A percentile compares a stretch with the other conserved stretches of the same genome.
phyloP scores from a whole-genome alignment of 257 asterid genomes.

The Voacanga thouarsii region DNA sequence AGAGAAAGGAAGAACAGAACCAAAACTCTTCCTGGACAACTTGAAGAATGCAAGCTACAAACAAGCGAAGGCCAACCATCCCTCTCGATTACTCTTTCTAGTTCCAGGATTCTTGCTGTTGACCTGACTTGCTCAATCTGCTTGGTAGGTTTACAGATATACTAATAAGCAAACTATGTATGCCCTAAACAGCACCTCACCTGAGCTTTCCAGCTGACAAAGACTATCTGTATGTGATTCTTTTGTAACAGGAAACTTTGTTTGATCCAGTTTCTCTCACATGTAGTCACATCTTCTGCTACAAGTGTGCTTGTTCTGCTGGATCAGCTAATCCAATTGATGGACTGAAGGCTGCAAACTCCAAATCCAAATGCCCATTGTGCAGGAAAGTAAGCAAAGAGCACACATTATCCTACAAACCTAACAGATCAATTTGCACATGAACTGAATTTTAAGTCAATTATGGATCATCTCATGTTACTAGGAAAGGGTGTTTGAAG shows the following conservation, averaged over 20 bases:
- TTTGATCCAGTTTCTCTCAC: conserved; percentile 28
- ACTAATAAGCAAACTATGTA: background rate
- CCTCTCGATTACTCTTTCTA: conserved; percentile 7
- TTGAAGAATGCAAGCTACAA: conserved; percentile 19
- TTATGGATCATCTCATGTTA: background rate
- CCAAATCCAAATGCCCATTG: conserved; percentile 23
- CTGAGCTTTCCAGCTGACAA: background rate
- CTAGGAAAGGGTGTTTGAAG: conserved; percentile 21
- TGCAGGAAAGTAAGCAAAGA: conserved; percentile 19
- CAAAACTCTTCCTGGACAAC: conserved; percentile 1
- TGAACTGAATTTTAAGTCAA: background rate
- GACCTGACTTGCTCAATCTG: conserved; percentile 27
- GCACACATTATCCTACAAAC: background rate
- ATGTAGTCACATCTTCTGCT: conserved; percentile 28
- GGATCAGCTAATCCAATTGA: conserved; percentile 17
- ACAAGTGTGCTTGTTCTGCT: conserved; percentile 28
- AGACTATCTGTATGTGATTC: background rate
- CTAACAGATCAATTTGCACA: background rate
- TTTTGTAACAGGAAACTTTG: conserved; percentile 16
- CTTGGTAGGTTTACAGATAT: conserved; percentile 13
- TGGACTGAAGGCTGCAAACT: conserved; percentile 17
- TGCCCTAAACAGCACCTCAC: background rate
- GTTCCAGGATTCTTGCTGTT: conserved; percentile 16
- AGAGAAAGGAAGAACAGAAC: conserved; percentile 8
- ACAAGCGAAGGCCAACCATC: conserved; percentile 7